These are phyloP conservation scores for Ascochyta viciae-villosae DNA, from an alignment of 2,329 filamentous ascomycete species.

Conservation along the genomic window DNA sequence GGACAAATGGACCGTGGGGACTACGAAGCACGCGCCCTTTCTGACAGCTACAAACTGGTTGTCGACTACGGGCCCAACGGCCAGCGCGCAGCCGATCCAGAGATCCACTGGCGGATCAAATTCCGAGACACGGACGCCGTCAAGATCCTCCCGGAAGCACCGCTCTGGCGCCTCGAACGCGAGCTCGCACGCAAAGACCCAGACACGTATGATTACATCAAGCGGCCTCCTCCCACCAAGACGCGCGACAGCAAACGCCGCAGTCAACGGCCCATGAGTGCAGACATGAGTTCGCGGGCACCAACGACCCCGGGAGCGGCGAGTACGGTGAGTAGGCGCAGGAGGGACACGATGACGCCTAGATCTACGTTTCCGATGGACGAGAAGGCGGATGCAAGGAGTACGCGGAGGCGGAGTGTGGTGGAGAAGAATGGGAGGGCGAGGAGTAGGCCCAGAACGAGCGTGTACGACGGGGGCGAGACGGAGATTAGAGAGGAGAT, in stretches of 20 bases:
- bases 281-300: conserved; percentile 19
- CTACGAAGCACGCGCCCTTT: conserved; percentile 55
- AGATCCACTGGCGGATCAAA: conserved; percentile 53
- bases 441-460: conserved; percentile 31
- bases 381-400: conserved; percentile 16
- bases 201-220: conserved; percentile 52
- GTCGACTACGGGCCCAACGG: conserved; percentile 50
- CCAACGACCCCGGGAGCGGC: conserved; percentile 5
- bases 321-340: conserved; percentile 14
- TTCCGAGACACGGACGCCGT: conserved; percentile 48
- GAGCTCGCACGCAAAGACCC: conserved; percentile 52
- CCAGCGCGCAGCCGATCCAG: conserved; percentile 41
- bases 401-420: conserved; percentile 8
- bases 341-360: conserved; percentile 34
- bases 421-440: conserved; percentile 18
- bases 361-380: conserved; percentile 29
- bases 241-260: conserved; percentile 24
- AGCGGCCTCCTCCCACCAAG: conserved; percentile 42
- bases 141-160: conserved; percentile 53
- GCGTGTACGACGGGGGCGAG: conserved; percentile 39
- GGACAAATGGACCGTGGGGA: conserved; percentile 54
- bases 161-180: conserved; percentile 54
- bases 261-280: conserved; percentile 22
- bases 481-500: conserved; percentile 42
- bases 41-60: conserved; percentile 57